Conservation (phyloP, 1,284 basidiomycete species). For the Cryptococcus maquisensis region DNA sequence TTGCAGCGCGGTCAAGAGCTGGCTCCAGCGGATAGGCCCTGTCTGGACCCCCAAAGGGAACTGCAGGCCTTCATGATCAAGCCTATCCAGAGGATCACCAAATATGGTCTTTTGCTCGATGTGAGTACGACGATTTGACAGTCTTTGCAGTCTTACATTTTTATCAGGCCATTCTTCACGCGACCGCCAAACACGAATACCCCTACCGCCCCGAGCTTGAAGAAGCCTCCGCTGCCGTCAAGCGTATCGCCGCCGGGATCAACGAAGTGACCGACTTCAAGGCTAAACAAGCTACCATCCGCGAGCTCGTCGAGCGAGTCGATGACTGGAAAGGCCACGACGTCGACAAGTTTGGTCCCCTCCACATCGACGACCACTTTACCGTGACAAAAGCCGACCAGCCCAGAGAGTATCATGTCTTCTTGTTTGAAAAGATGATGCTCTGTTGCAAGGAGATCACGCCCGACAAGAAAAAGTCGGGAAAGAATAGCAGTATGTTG, state of each 20-base stretch:
- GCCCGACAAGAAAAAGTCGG: constrained; percentile 50
- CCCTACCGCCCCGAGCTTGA: constrained; percentile 76
- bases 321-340: constrained; percentile 99
- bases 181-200: constrained; percentile 54
- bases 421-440: constrained; percentile 98
- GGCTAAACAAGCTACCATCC: constrained; percentile 68
- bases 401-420: constrained; percentile 97
- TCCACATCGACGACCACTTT: constrained; percentile 91
- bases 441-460: constrained; percentile 88
- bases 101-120: constrained; percentile 65
- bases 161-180: constrained; percentile 33
- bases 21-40: constrained; percentile 30
- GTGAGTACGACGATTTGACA: constrained; percentile 51
- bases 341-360: constrained; percentile 84
- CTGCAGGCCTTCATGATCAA: constrained; percentile 78
- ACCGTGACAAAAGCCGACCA: constrained; percentile 94
- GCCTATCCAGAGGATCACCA: constrained; percentile 72
- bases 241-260: constrained; percentile 90
- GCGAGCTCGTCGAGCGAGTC: constrained; percentile 81
- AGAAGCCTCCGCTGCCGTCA: constrained; percentile 76
- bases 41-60: constrained; percentile 55
- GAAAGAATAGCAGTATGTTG: constrained; percentile 41
- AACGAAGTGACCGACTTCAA: constrained; percentile 86
- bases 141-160: constrained; percentile 8
- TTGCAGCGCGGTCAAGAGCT: constrained; percentile 35